Evolutionary conservation across 768 basidiomycete species (phyloP), one percentile per base, ranked within the genome.

Genomic region (Termitomyces sp.): DNA sequence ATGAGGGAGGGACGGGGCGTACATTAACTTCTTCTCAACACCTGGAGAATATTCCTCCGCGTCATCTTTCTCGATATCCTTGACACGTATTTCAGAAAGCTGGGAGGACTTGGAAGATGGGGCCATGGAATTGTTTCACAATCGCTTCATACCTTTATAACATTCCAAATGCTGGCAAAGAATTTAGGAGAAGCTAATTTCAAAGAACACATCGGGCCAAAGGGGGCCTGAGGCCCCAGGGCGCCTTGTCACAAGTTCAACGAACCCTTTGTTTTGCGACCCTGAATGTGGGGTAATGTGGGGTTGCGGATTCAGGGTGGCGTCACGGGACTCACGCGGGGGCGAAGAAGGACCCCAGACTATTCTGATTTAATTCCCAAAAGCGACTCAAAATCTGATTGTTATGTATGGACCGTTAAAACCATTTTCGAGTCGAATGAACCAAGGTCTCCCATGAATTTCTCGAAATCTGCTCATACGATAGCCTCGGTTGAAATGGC

Each of bases 31-130:
- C 40, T 42, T 54, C 53, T 54, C 53, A 25, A 54, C 8, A 17
- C 17, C 54, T 9, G 54, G 31, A 42, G 54, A 15, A 55, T 43
- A 55, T 29, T 55, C 54, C 25, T 55, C 17, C 11, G 17, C 3
- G 40, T 43, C 42, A 17, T 55, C 40, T 29, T 55, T 55, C 54
- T 55, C 54, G 29, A 40, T 29, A 54, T 54, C 53, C 38, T 54
- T 38, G 53, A 38, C 38, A 38, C 25, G 12, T 14, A 40, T 54
- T 38, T 42, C 53, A 29, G 38, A 54, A n/a, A 54, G 37, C 38
- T 54, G 38, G 53, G 53, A 43, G 11, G 42, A 40, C 15, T 43
- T 55, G 31, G 40, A 55, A 29, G 40, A 43, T 17, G 40, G 38
- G 40, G 54, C 40, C 54, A 55, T 55, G 40, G 29, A 10, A 43